A percentile compares a stretch with the other conserved stretches of the same genome.
phyloP scores from a whole-genome alignment of 1,139 yeast species.

The Debaryomyces fabryi region DNA sequence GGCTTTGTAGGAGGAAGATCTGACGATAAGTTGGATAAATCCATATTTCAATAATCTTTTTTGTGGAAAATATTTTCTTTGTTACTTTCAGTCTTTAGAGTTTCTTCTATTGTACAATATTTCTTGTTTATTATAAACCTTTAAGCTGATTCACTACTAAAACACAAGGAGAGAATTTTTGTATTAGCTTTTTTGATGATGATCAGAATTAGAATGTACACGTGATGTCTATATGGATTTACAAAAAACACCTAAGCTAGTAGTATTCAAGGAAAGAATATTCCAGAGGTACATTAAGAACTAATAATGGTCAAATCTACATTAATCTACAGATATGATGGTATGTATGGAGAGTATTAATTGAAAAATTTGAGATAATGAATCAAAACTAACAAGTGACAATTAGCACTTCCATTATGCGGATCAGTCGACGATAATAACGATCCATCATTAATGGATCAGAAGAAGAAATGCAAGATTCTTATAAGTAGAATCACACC shows the following conservation, averaged over 20 bases:
- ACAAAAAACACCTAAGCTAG: not conserved
- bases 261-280: not conserved
- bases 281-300: not conserved
- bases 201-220: not conserved
- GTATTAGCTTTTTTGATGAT: slow-evolving; percentile 2
- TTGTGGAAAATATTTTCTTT: not conserved
- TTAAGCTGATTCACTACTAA: not conserved
- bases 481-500: slow-evolving; percentile 77
- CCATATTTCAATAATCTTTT: slow-evolving; percentile 37
- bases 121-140: not conserved
- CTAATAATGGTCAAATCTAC: slow-evolving; percentile 67
- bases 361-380: not conserved
- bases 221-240: slow-evolving; percentile 1
- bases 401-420: slow-evolving; percentile 76
- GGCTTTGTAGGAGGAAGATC: slow-evolving; percentile 54
- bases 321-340: slow-evolving; percentile 69
- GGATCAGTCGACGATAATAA: slow-evolving; percentile 91
- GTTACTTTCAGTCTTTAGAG: not conserved
- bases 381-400: slow-evolving; percentile 17
- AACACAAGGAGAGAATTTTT: slow-evolving; percentile 8
- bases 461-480: slow-evolving; percentile 83
- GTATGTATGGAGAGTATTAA: slow-evolving; percentile 39
- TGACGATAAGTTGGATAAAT: slow-evolving; percentile 55
- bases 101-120: not conserved
- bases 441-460: slow-evolving; percentile 60